A percentile compares a stretch with the other conserved stretches of the same genome.
Conservation (phyloP, 2,329 filamentous ascomycete genomes). For the Hortaea werneckii region DNA sequence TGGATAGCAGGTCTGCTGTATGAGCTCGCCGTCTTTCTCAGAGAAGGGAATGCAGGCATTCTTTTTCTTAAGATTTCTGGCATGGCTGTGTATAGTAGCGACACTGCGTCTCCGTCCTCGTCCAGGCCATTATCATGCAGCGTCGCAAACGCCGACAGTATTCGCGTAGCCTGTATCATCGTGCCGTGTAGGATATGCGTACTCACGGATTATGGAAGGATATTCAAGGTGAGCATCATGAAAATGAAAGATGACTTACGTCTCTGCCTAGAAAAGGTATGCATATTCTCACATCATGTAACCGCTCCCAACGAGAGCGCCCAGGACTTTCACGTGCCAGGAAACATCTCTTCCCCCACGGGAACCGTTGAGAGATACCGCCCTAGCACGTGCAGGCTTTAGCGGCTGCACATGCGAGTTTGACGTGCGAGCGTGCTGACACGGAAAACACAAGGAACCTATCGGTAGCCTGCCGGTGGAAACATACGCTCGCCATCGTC, state of each 20-base stretch:
- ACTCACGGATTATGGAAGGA: background rate
- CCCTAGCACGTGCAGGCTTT: too few relatives aligned
- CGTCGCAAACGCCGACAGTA: background rate
- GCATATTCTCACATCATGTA: background rate
- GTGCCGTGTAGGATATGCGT: background rate
- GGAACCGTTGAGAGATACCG: too few relatives aligned
- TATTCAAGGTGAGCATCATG: background rate
- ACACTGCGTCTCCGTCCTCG: slow-evolving; percentile 17
- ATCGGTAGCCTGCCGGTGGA: too few relatives aligned
- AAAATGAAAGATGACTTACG: background rate
- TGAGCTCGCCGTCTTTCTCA: slow-evolving; percentile 24
- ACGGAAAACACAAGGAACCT: too few relatives aligned
- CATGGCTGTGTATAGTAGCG: slow-evolving; percentile 45
- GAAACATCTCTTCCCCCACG: background rate
- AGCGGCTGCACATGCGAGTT: too few relatives aligned
- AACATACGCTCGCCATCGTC: too few relatives aligned
- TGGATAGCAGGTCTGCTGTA: background rate
- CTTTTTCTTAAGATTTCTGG: slow-evolving; percentile 43
- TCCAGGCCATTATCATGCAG: background rate
- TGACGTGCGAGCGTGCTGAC: too few relatives aligned
- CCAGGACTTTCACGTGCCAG: background rate
- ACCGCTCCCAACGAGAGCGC: background rate
- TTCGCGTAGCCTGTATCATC: background rate
- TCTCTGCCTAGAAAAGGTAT: background rate
- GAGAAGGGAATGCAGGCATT: slow-evolving; percentile 42